Evolutionary conservation across 2,329 filamentous ascomycete genomes (phyloP), one percentile per base, ranked within the genome.

Genomic region (Colletotrichum graminicola): DNA sequence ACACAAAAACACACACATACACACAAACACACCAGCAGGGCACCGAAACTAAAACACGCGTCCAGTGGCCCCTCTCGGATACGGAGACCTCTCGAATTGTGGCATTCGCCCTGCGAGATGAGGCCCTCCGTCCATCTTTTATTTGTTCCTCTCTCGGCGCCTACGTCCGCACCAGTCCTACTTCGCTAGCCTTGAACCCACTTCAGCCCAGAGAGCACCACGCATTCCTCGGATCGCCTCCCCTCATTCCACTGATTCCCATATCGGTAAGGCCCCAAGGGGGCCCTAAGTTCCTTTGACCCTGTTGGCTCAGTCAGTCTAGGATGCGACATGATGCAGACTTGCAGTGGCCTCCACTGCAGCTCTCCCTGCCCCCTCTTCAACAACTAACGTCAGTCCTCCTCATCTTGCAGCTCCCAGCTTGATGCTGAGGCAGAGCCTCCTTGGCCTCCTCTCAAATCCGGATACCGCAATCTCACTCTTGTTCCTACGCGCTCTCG

Each of bases 221-320:
- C 47, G 43, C 68, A 68, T 71, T 71, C 65, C 68, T 62, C 39
- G 57, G 57, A 39, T 32, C 59, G 59, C 59, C 56, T 59, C 45
- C 64, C 55, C 68, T 43, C 65, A 62, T 71, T 60, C 68, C 64
- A 68, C 52, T 63, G 65, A 63, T 71, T 71, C 62, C 59, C 39
- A 43, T 52, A 18, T 34, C 56, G 26, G 23, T 32, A 66, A 60
- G 45, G 23, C 56, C n/a, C 21, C 47, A 32, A 41, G 18, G 23
- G 47, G 23, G 26, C n/a, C 26, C 34, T 43, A 32, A 12, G 23
- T 45, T 51, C 56, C 36, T 45, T 61, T 61, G 36, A 32, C 64
- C 29, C 47, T 52, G 45, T 47, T 63, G 47, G 61, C 61, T 43
- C 61, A 54, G 47, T 18, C 55, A 12, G 34, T 61, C 52, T 45